Percentiles rank a stretch among this genome's conserved stretches.
Conservation (phyloP, 352 stramenopile species). For the Globisporangium takayamanum region DNA sequence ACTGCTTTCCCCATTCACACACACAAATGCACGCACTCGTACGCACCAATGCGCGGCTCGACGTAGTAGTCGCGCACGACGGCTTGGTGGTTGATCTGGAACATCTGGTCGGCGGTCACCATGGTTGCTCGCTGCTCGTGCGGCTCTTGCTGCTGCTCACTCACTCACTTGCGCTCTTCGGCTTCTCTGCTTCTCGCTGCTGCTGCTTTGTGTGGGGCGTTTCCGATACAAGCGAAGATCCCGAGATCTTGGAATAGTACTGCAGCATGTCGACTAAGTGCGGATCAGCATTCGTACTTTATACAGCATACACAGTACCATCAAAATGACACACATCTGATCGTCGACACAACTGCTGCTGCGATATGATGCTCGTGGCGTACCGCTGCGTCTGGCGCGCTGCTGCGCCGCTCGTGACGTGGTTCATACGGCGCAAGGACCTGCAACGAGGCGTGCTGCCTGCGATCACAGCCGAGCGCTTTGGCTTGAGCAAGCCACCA, state of each 20-base stretch:
- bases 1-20: no score
- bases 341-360: neutral
- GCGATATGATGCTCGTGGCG: conserved; percentile 14
- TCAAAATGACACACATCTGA: neutral
- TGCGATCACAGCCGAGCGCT: conserved; percentile 40
- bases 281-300: neutral
- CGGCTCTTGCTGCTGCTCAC: neutral
- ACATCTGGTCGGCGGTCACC: conserved; percentile 62
- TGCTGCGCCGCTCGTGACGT: conserved; percentile 42
- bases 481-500: conserved; percentile 32
- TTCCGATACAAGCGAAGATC: neutral
- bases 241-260: neutral
- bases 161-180: neutral
- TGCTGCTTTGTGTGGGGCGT: neutral
- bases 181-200: neutral
- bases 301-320: neutral
- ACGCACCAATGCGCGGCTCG: conserved; percentile 73
- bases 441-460: conserved; percentile 22
- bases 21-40: neutral
- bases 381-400: conserved; percentile 53
- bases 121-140: conserved; percentile 16
- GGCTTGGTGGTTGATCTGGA: conserved; percentile 67
- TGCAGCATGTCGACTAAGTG: neutral
- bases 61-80: conserved; percentile 86
- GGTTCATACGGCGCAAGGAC: conserved; percentile 55